Conservation (phyloP, 1,284 basidiomycete genomes). For the Sanghuangporus baumii region DNA sequence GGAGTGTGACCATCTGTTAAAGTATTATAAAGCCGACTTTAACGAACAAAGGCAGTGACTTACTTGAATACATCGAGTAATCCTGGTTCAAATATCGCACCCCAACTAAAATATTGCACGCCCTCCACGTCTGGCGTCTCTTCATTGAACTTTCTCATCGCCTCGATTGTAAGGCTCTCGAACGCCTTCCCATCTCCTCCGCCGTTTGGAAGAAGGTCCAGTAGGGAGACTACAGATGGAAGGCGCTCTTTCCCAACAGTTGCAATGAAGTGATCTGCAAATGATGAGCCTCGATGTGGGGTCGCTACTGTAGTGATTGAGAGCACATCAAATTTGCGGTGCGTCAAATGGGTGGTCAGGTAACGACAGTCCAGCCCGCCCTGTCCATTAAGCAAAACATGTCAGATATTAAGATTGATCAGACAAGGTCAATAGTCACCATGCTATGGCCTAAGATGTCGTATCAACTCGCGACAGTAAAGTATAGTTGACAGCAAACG, state of each 20-base stretch:
- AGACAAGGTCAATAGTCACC: conserved; percentile 40
- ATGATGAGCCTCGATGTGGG: conserved; percentile 50
- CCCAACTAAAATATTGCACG: conserved; percentile 91
- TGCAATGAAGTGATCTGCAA: conserved; percentile 85
- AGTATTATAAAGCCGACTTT: not conserved
- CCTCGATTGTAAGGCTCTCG: conserved; percentile 77
- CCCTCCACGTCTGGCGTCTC: conserved; percentile 71
- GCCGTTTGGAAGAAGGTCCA: conserved; percentile 80
- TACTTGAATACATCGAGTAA: conserved; percentile 85
- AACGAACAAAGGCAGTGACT: conserved; percentile 21
- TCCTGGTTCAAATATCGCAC: conserved; percentile 83
- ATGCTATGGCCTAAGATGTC: conserved; percentile 73
- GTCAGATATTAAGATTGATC: not conserved
- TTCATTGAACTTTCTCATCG: conserved; percentile 87
- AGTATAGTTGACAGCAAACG: conserved; percentile 8
- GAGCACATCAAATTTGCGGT: conserved; percentile 48
- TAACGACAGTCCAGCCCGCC: conserved; percentile 93
- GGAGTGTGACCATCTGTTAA: conserved; percentile 64
- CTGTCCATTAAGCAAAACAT: conserved; percentile 33
- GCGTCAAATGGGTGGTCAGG: conserved; percentile 66
- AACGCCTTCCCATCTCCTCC: conserved; percentile 92
- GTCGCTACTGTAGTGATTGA: conserved; percentile 52
- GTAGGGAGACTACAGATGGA: conserved; percentile 56
- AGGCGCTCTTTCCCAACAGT: conserved; percentile 66
- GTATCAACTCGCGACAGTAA: conserved; percentile 12